Evolutionary conservation across 345 rosid genomes (phyloP), one percentile per base, ranked within the genome.

Genomic region (Citrus inodora): DNA sequence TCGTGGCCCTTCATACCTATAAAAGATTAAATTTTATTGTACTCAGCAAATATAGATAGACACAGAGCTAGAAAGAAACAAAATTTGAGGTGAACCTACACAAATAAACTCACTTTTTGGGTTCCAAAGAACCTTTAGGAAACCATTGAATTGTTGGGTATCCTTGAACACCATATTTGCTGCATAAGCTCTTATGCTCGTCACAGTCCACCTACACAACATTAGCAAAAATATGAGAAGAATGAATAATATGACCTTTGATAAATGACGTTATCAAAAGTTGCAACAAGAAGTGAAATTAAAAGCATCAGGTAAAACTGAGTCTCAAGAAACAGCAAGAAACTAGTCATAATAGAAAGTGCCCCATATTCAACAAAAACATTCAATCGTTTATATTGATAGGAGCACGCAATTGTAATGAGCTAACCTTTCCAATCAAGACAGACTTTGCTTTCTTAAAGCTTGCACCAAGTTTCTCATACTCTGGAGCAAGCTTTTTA

Each of bases 71-170:
- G 13, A 24, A 42, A 56, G 38, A 76, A 19, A 28, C 21, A 74
- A n/a, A 67, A 55, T 37, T 28, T 9, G 25, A 17, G 19, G 14
- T 65, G 10, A 75, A 48, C 30, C 16, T 14, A 75, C 69, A 6
- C 46, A 42, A 75, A n/a, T 33, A 64, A 40, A 71, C 92, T 89
- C 86, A 96, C 99, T 92, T 92, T 82, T 93, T 92, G 75, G 98
- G 93, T 71, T 97, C 98, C 80, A 92, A 85, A 62, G 98, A 90
- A 71, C 99, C 99, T 86, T 94, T 97, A 21, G 97, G 92, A 80
- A 97, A 94, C 99, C 99, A 97, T 32, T 94, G 90, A 76, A 97
- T 67, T 3, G 98, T 93, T n/a, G 99, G 99, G 81, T 94, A 97
- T 62, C 99, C 97, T 76, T 92, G 85, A 80, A 97, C 99, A 17